A percentile compares a stretch with the other conserved stretches of the same genome.
Conservation (phyloP, 352 stramenopile species). For the Phytophthora pistaciae region DNA sequence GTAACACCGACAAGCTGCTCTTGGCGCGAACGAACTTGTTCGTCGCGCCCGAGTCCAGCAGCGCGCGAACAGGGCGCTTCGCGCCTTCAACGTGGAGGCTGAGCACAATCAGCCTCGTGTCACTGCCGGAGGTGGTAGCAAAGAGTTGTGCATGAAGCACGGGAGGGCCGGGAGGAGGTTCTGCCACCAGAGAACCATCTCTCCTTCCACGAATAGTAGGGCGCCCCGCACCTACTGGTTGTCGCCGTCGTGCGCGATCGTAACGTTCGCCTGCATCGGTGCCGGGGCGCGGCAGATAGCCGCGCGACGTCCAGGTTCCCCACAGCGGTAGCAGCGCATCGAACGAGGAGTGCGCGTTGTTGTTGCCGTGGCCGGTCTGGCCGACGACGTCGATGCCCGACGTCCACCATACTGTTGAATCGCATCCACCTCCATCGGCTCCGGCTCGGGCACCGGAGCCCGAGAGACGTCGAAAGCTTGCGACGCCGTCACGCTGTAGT, state of each 20-base stretch:
- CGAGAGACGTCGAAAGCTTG: constrained; percentile 13
- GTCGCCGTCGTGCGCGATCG: neutral
- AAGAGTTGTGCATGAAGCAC: constrained; percentile 8
- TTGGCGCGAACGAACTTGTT: constrained; percentile 36
- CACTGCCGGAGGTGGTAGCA: constrained; percentile 24
- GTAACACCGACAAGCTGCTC: constrained; percentile 18
- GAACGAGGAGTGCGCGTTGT: neutral
- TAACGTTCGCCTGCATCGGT: constrained; percentile 3
- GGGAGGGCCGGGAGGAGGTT: neutral
- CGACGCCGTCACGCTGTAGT: constrained; percentile 25
- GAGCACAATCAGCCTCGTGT: constrained; percentile 26
- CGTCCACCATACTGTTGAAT: constrained; percentile 6
- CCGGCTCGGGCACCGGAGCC: neutral
- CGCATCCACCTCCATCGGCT: constrained; percentile 25
- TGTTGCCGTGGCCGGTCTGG: neutral
- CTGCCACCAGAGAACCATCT: too few relatives aligned
- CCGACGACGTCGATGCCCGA: neutral
- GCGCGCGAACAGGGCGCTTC: neutral
- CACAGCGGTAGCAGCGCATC: constrained; percentile 17
- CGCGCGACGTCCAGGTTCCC: constrained; percentile 8
- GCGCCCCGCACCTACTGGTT: constrained; percentile 18
- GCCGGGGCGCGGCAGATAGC: constrained; percentile 16
- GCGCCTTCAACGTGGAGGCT: constrained; percentile 20
- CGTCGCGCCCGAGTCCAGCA: constrained; percentile 33
- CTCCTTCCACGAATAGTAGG: too few relatives aligned